Base-by-base conservation (phyloP, 345 rosid species). In the Conringia planisiliqua region DNA sequence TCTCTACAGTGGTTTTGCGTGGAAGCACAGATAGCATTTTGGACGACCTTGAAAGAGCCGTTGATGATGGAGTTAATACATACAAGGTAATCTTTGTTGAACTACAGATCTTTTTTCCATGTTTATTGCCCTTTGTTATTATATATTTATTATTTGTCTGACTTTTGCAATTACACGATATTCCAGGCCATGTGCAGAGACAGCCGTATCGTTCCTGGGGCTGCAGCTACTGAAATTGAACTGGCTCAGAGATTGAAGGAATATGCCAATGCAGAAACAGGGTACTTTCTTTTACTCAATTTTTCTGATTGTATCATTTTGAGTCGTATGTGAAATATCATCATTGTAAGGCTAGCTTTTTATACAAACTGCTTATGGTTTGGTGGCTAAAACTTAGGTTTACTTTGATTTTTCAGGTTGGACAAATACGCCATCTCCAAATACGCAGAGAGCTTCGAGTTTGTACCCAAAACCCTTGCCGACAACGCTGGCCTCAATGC, bases 1-100 rank as follows among this genome's bases (percentile, higher is more conserved):
- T 92, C 5, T 79, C 90, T 27, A 92, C 99, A 55, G 92, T 96
- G 73, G 89, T 96, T 72, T 77, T 96, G 74, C 90, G 98, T 67
- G 98, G 97, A 80, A 92, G 98, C 77, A 96, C 99, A 1, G 96
- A 90, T 48, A 90, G 99, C 78, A 92, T 90, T 60, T 80, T 96
- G 71, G 99, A 96, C 70, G 98, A 96, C 78, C 98, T 92, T 79
- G 99, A 96, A 84, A 87, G 98, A 86, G 99, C 99, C 32, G 93
- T 96, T 75, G 99, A 96, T 57, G 99, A 96, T 79, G 99, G 99
- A 81, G 99, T 96, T 57, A 96, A 96, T 52, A 92, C 97, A 18
- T 96, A 92, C 80, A 96, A 92, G 96, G 99, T 96, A 70, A 59
- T 66, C 69, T 75, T 46, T 80, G 10, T 62, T 47, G 18, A 46